Percentiles rank a stretch among this genome's conserved stretches.
Evolutionary conservation across 2,329 filamentous ascomycete species (phyloP).

Genomic region (Botrytis medusae): DNA sequence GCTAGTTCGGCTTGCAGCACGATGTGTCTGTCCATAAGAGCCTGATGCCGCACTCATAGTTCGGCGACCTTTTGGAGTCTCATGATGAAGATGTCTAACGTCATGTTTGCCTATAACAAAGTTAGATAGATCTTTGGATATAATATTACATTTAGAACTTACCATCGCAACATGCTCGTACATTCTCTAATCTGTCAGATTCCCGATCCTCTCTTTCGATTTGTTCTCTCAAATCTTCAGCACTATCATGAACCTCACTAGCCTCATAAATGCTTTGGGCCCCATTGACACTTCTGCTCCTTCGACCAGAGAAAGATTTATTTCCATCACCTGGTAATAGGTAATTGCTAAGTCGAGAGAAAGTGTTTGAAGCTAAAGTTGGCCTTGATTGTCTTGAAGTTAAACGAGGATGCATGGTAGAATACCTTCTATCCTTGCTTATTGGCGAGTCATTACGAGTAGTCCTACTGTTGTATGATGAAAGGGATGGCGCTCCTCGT

Average conservation of each 20-base stretch:
- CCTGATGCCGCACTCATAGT: slow-evolving; percentile 28
- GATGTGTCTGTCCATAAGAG: slow-evolving; percentile 22
- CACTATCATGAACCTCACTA: slow-evolving; percentile 69
- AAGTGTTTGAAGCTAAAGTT: slow-evolving; percentile 45
- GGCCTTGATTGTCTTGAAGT: slow-evolving; percentile 34
- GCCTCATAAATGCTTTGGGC: slow-evolving; percentile 50
- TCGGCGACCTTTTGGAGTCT: slow-evolving; percentile 46
- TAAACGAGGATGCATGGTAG: slow-evolving; percentile 27
- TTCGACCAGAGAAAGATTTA: slow-evolving; percentile 52
- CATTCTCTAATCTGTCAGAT: slow-evolving; percentile 83
- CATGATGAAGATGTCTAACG: slow-evolving; percentile 58
- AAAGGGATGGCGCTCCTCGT: slow-evolving; percentile 64
- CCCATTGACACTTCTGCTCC: slow-evolving; percentile 49
- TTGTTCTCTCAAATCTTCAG: slow-evolving; percentile 77
- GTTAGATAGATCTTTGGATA: slow-evolving; percentile 28
- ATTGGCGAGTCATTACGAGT: slow-evolving; percentile 65
- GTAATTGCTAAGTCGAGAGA: slow-evolving; percentile 61
- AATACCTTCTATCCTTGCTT: slow-evolving; percentile 27
- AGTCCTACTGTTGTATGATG: slow-evolving; percentile 76
- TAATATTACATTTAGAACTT: slow-evolving; percentile 45
- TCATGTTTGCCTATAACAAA: slow-evolving; percentile 66
- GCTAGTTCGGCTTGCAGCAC: slow-evolving; percentile 29
- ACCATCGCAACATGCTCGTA: slow-evolving; percentile 97
- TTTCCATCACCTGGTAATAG: slow-evolving; percentile 45
- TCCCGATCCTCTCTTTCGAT: slow-evolving; percentile 78